phyloP scores from a whole-genome alignment of 257 asterid species.

The Asclepias syriaca region DNA sequence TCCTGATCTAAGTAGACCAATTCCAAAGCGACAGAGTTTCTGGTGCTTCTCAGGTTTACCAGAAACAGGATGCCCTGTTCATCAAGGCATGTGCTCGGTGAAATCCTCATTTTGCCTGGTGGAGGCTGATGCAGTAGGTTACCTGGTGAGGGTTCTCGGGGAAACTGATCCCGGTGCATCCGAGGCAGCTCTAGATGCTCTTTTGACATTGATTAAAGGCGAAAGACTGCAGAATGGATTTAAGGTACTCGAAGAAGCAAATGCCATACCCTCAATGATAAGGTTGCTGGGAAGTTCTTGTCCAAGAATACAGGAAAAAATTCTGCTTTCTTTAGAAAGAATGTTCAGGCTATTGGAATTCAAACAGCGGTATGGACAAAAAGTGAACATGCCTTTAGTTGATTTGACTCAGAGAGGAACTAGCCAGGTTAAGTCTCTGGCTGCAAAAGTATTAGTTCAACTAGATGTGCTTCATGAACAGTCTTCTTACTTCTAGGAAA shows the following conservation, averaged over 20 bases:
- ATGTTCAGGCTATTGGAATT: slow-evolving; percentile 44
- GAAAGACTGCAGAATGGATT: slow-evolving; percentile 48
- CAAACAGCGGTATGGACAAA: slow-evolving; percentile 39
- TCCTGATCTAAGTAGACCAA: slow-evolving; percentile 29
- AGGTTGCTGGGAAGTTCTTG: slow-evolving; percentile 41
- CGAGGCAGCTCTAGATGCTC: slow-evolving; percentile 63
- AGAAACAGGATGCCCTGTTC: slow-evolving; percentile 47
- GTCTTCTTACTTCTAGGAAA: slow-evolving; percentile 47
- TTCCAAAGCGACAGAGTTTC: slow-evolving; percentile 33
- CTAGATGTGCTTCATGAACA: slow-evolving; percentile 31
- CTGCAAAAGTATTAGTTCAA: slow-evolving; percentile 59
- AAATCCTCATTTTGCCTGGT: slow-evolving; percentile 53
- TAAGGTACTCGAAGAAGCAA: slow-evolving; percentile 48
- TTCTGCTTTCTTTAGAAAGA: slow-evolving; percentile 44
- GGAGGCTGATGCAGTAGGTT: slow-evolving; percentile 46
- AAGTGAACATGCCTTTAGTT: slow-evolving; percentile 44
- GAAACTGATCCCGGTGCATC: slow-evolving; percentile 39
- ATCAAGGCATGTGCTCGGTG: slow-evolving; percentile 41
- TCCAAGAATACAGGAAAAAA: slow-evolving; percentile 49
- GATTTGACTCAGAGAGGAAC: slow-evolving; percentile 59
- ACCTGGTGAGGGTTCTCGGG: slow-evolving; percentile 41
- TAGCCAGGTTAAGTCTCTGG: slow-evolving; percentile 39
- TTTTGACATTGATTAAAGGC: slow-evolving; percentile 43
- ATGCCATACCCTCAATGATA: slow-evolving; percentile 43
- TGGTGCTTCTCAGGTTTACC: slow-evolving; percentile 54